A percentile compares a stretch with the other conserved stretches of the same genome.
Conservation (phyloP, 225 moss, liverwort and hornwort genomes). For the Thuidium tamariscinum region DNA sequence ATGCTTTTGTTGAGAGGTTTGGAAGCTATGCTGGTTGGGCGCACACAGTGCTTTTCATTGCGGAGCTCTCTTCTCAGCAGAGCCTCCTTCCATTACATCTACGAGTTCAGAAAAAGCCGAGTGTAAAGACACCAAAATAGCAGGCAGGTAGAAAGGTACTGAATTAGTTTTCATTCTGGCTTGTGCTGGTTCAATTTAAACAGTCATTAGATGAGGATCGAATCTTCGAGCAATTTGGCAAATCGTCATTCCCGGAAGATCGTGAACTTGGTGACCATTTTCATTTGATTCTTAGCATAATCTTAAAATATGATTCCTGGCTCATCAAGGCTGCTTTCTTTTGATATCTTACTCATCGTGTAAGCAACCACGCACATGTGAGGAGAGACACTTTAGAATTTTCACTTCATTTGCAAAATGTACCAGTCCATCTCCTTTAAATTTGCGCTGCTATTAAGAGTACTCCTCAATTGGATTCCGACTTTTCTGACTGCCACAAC, state of each 20-base stretch:
- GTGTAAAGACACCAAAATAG: constrained; percentile 18
- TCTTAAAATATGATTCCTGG: neutral
- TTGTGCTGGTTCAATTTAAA: neutral
- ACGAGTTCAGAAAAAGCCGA: constrained; percentile 35
- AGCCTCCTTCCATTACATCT: constrained; percentile 62
- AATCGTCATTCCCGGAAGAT: neutral
- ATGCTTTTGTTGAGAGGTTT: constrained; percentile 76
- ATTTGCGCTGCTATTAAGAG: neutral
- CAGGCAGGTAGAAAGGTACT: neutral
- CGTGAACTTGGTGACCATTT: neutral
- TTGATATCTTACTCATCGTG: neutral
- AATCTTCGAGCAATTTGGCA: neutral
- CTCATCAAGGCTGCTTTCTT: neutral
- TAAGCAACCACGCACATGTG: neutral
- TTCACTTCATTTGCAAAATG: neutral
- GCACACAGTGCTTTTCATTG: constrained; percentile 91
- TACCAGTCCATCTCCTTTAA: neutral
- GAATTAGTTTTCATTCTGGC: neutral
- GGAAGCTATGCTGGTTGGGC: constrained; percentile 99
- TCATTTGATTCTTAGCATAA: neutral
- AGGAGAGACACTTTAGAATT: neutral
- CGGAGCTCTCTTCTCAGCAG: constrained; percentile 91
- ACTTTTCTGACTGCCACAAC: neutral
- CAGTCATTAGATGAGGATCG: neutral
- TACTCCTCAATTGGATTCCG: too few relatives aligned